Base-by-base conservation (phyloP, 2,329 filamentous ascomycete genomes). In the Nemania bipapillata region DNA sequence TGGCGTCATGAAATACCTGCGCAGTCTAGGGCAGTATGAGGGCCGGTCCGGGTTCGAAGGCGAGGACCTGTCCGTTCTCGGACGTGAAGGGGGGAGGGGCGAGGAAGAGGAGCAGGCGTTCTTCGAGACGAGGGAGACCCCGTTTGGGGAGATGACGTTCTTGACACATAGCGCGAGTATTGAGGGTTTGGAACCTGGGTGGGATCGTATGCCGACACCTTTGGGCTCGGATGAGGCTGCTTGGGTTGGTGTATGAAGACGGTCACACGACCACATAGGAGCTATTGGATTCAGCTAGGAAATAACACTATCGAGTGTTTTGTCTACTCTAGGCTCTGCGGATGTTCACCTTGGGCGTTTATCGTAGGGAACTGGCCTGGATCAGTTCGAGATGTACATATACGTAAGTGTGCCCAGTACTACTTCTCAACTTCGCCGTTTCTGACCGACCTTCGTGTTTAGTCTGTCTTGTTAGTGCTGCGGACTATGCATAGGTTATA, bases 1-100 rank as follows among this genome's bases (percentile, higher is more conserved):
- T n/a, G 86, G 84, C 0, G 81, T 83, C 2, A 85, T 85, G 84
- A 86, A 84, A 71, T 89, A 88, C 74, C 74, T 89, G 42, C 79
- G 85, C 30, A 86, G 84, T 32, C 72, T 89, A 15, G 86, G 87
- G 0, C 86, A 86, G 65, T 84, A 83, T 69, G 76, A 79, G 3
- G 84, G 80, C 0, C 73, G 71, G 1, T 78, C 72, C 2, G 85
- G 85, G 0, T 88, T 87, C 50, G 72, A 81, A 1, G 74, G 74
- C 4, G 70, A 64, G 11, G 78, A 83, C 65, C 62, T 12, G 2
- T 47, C 50, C 3, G 30, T 61, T 24, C 15, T 64, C 22, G 50
- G 37, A 3, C 37, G 17, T 0, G 30, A 35, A 2, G 71, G 71
- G 3, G 70, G 60, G 6, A 73, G 78, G 0, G 63, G 70, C 17